Conservation (phyloP, 2,329 filamentous ascomycete genomes). For the Nemania sp. region DNA sequence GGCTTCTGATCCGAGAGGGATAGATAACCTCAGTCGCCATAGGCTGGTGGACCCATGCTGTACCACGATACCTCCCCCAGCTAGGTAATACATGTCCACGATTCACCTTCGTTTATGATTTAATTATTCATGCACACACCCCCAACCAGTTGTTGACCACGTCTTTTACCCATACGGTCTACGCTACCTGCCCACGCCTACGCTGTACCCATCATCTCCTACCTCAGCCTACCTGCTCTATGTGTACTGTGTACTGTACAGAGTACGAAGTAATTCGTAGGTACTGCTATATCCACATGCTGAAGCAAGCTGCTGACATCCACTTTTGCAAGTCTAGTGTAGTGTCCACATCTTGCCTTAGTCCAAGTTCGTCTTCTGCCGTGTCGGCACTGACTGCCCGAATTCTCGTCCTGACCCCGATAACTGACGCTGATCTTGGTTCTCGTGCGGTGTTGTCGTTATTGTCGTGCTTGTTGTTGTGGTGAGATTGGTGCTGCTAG, state of each 20-base stretch:
- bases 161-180: neutral
- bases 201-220: too few relatives aligned
- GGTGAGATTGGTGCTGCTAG: constrained; percentile 8
- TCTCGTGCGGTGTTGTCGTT: neutral
- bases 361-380: constrained; percentile 8
- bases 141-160: neutral
- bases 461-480: neutral
- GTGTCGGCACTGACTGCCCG: constrained; percentile 11
- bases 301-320: neutral
- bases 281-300: neutral
- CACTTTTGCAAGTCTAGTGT: constrained; percentile 13
- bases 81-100: too few relatives aligned
- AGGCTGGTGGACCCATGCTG: constrained; percentile 5
- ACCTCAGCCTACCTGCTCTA: too few relatives aligned
- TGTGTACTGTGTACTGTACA: too few relatives aligned
- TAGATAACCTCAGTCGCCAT: constrained; percentile 15
- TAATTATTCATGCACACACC: neutral
- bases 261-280: too few relatives aligned
- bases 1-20: constrained; percentile 11
- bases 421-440: neutral
- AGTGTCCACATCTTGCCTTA: constrained; percentile 8
- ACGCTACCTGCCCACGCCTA: too few relatives aligned
- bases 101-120: too few relatives aligned
- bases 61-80: neutral
- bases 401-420: too few relatives aligned